Base-by-base conservation (phyloP, 306 rosid genomes). In the Cicer pinnatifidum region DNA sequence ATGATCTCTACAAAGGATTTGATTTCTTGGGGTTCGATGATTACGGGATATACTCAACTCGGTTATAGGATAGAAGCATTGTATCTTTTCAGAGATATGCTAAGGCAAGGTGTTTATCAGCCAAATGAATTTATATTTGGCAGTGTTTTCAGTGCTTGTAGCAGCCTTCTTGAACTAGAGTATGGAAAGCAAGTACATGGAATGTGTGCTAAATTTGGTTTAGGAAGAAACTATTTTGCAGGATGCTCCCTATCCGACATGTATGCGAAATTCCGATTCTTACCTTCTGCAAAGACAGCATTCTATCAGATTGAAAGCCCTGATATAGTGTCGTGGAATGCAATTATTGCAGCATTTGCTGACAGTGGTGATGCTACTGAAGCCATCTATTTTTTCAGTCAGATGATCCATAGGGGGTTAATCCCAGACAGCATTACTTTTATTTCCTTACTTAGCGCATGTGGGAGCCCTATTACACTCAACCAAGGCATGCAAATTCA, bases 241-340 rank as follows among this genome's bases (percentile, higher is more conserved):
- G 96, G 97, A 13, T 89, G 97, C 88, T 89, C 96, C 28, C 92
- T 88, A 11, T 86, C 84, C 76, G 96, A 85, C 83, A 89, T 91
- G 97, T 89, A 89, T 75, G 89, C 92, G 1, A 91, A 91, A 61
- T 80, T 83, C 51, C 86, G 96, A 16, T 74, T 74, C 59, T 75
- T 88, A 57, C 75, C 68, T 62, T 81, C 84, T 37, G 91, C 93
- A 51, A 86, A 77, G 80, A 75, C 11, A 4, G 86, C 75, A 17
- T 91, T 89, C 82, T 61, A 60, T 83, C 82, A 68, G 40, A 91
- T 91, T 45, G 86, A 88, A 43, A 81, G 35, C 62, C 91, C 87
- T 46, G 93, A 91, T 85, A 75, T 85, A 68, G 97, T 88, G 19
- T 85, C 91, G 16, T 91, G 97, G 96, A 91, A 88, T 72, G 89